Conservation (phyloP, 2,329 filamentous ascomycete species). For the Diplodia scrobiculata region DNA sequence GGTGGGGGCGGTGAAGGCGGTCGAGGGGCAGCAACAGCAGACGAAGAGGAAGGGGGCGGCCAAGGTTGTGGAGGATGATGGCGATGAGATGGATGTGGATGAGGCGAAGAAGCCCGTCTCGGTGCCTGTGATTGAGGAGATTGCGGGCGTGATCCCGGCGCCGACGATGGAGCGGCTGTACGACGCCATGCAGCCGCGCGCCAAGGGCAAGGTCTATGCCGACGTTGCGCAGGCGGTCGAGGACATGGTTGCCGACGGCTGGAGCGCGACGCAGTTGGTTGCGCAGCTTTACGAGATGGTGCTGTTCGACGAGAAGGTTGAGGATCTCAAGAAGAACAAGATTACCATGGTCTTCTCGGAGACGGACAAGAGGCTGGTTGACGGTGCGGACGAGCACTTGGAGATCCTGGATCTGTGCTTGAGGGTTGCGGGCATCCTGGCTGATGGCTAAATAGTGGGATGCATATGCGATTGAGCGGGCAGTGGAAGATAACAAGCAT, state of each 20-base stretch:
- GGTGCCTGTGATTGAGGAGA: conserved; percentile 82
- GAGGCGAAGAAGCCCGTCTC: conserved; percentile 59
- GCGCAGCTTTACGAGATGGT: conserved; percentile 81
- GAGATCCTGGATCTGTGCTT: conserved; percentile 83
- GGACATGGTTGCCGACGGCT: conserved; percentile 92
- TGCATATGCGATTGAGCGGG: not conserved
- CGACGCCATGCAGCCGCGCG: conserved; percentile 65
- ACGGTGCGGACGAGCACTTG: conserved; percentile 93
- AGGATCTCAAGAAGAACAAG: conserved; percentile 83
- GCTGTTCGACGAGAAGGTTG: conserved; percentile 80
- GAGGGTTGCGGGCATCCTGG: conserved; percentile 74
- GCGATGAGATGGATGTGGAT: conserved; percentile 57
- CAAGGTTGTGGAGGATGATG: conserved; percentile 46
- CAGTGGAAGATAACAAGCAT: not conserved
- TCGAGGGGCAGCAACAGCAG: conserved; percentile 36
- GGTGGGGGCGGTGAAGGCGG: conserved; percentile 63
- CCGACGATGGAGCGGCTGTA: conserved; percentile 70
- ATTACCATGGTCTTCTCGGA: conserved; percentile 90
- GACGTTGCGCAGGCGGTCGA: conserved; percentile 77
- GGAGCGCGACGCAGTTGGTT: conserved; percentile 89
- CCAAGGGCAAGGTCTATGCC: conserved; percentile 65
- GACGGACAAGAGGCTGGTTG: conserved; percentile 88
- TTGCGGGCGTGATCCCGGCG: conserved; percentile 89
- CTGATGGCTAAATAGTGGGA: conserved; percentile 40
- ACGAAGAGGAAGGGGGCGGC: conserved; percentile 47